Percentiles rank a stretch among this genome's conserved stretches.
Conservation (phyloP, 2,329 filamentous ascomycete genomes). For the Aureobasidium sp. region DNA sequence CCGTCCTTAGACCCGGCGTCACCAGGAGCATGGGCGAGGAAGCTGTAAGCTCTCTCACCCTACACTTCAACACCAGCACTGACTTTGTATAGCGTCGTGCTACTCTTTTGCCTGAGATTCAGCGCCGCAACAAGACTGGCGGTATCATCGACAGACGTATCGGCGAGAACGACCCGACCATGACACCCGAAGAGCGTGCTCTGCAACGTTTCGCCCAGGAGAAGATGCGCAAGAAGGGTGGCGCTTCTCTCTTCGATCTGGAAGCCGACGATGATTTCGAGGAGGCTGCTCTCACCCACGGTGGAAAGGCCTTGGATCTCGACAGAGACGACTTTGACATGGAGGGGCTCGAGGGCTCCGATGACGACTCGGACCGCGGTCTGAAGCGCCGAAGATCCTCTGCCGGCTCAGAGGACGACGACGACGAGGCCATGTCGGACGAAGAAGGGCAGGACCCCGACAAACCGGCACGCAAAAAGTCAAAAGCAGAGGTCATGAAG, state of each 20-base stretch:
- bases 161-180: constrained; percentile 87
- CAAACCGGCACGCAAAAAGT: constrained; percentile 79
- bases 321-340: constrained; percentile 50
- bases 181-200: constrained; percentile 90
- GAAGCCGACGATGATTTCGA: constrained; percentile 66
- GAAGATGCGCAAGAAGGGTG: constrained; percentile 72
- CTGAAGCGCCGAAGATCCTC: constrained; percentile 35
- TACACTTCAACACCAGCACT: neutral
- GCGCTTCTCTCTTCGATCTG: constrained; percentile 77
- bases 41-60: constrained; percentile 46
- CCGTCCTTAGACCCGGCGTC: constrained; percentile 67
- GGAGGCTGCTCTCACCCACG: constrained; percentile 65
- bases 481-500: constrained; percentile 95
- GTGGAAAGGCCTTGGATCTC: constrained; percentile 61
- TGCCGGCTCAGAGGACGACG: constrained; percentile 50
- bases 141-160: constrained; percentile 90
- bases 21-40: constrained; percentile 84
- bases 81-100: constrained; percentile 55
- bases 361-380: constrained; percentile 33
- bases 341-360: constrained; percentile 31
- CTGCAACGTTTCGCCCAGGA: constrained; percentile 85
- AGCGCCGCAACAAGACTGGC: constrained; percentile 81
- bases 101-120: constrained; percentile 84
- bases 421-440: constrained; percentile 36
- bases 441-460: constrained; percentile 41